Evolutionary conservation across 306 rosid genomes (phyloP), one percentile per base, ranked within the genome.

Genomic region (Vicia faba): DNA sequence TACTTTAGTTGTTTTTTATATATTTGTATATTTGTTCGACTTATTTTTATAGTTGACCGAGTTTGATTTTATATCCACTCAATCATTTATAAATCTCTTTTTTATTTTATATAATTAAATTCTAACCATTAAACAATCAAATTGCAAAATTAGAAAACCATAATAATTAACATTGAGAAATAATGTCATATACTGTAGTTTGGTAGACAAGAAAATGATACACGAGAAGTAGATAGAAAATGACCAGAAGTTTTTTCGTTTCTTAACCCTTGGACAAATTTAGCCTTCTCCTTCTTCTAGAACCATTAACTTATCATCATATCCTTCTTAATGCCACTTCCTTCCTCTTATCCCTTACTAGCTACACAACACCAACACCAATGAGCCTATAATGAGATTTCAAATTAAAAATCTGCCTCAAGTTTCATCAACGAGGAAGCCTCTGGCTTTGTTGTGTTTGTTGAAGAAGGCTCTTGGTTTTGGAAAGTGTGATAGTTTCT

Each of bases 401-500:
- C 16, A 26, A 13, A 25, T 55, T 25, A 55, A 5, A 25, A 55
- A 26, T 55, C 38, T 28, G 19, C 61, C 39, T 55, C 38, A 16
- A 55, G 8, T 28, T 55, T 55, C 61, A 55, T 55, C 39, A 55
- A 28, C 6, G 61, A 26, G 2, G 61, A 26, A 55, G 39, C 38
- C 11, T 55, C 61, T 5, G 61, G 3, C 1, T 53, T 51, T 20
- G 58, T 49, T 49, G 56, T 19, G 1, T 20, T 53, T 53, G 60
- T 28, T 55, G 61, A 55, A 26, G 61, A 55, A 26, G 61, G 19
- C 11, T 55, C 61, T 26, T 1, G 19, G 2, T 55, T 55, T 26
- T 55, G 61, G 19, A 26, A 55, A 55, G 61, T 28, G 61, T 7
- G 18, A 18, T 55, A 55, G 61, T 28, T 55, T 55, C 61, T 55